These are phyloP conservation scores for Leptodermis oblonga DNA, from an alignment of 257 asterid genomes.

Conservation along the genomic window DNA sequence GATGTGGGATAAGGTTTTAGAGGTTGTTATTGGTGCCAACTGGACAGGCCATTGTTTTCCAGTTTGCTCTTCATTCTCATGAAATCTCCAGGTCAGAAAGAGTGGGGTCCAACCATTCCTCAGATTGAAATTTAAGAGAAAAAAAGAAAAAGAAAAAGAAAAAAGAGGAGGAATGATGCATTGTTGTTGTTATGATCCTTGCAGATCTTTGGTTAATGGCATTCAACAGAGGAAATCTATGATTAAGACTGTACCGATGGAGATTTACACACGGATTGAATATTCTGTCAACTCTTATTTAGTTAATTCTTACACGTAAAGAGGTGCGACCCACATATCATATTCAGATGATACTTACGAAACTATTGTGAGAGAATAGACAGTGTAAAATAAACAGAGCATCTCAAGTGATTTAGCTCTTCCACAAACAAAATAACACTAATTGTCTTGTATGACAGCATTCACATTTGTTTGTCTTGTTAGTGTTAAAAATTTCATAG, in stretches of 20 bases:
- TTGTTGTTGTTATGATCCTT: neutral
- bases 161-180: too few species aligned
- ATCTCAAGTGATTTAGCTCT: neutral
- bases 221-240: neutral
- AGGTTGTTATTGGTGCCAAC: conserved; percentile 45
- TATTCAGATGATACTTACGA: neutral
- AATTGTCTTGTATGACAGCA: too few species aligned
- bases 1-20: conserved; percentile 48
- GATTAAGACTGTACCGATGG: too few species aligned
- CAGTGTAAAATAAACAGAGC: too few species aligned
- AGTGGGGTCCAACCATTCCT: conserved; percentile 14
- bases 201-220: neutral
- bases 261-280: too few species aligned
- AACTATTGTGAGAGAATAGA: too few species aligned
- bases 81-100: conserved; percentile 40
- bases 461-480: too few species aligned
- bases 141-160: neutral
- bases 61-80: conserved; percentile 8
- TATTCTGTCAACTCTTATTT: too few species aligned
- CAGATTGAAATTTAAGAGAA: too few species aligned
- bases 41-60: conserved; percentile 21
- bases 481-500: too few species aligned
- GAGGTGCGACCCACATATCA: neutral
- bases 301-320: neutral
- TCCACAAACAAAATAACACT: too few species aligned